Evolutionary conservation across 2,329 filamentous ascomycete genomes (phyloP), one percentile per base, ranked within the genome.

Genomic region (Cercospora sojina): DNA sequence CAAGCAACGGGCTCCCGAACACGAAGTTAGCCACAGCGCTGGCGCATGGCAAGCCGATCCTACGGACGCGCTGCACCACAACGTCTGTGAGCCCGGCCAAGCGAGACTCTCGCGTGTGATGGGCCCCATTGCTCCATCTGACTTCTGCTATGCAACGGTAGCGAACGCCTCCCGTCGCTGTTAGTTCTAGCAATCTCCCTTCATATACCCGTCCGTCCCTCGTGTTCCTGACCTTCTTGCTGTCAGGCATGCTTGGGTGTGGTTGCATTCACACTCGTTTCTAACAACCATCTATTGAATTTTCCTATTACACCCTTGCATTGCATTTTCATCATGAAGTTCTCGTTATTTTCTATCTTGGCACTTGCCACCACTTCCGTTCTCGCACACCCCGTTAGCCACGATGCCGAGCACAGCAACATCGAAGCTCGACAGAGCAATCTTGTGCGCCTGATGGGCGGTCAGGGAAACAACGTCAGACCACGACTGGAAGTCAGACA

Each of bases 401-500:
- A 69, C 49, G 31, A 51, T 27, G 59, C 63, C 25, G 53, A 64
- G 20, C 35, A 65, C 57, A 57, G 62, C 61, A 66, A 62, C 59
- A 25, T 70, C 58, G 47, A 66, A n/a, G 62, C 69, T 55, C 65
- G 69, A 31, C 67, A 69, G 20, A 35, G 43, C 16, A 16, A 3
- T 16, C 4, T 8, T 16, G 41, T 47, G 27, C n/a, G 55, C 3
- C 41, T 64, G 18, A 20, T 47, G 25, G 62, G 38, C 18, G 38
- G 25, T 16, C 23, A 31, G 31, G 49, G 49, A 12, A 29, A 29
- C 23, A 27, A 29, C 32, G 61, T 59, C 5, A 56, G 68, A 23
- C 67, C 71, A 16, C 72, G 73, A 32, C 62, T 73, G 23, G 73
- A 74, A 58, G 62, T 74, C 32, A 67, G 72, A 59, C 66, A 73